These are phyloP conservation scores for Rubroboletus satanas DNA, from an alignment of 768 basidiomycete genomes.

Conservation along the genomic window DNA sequence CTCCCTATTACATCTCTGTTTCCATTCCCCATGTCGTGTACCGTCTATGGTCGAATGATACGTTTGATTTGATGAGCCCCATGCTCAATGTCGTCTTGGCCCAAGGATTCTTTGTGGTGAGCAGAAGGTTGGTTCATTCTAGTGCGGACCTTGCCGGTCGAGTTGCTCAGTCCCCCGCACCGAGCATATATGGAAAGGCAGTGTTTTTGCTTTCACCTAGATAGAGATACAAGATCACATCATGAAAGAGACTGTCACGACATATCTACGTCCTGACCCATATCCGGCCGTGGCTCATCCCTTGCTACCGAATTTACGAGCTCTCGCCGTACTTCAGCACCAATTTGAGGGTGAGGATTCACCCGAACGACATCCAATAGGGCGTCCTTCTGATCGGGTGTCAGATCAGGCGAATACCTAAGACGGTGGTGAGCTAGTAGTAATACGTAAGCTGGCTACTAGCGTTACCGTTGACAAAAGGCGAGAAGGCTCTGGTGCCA, in stretches of 20 bases:
- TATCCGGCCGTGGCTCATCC: constrained; percentile 68
- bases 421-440: background rate
- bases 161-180: background rate
- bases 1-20: background rate
- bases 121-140: background rate
- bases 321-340: constrained; percentile 87
- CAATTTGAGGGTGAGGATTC: constrained; percentile 83
- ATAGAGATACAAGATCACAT: background rate
- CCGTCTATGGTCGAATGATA: background rate
- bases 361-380: constrained; percentile 88
- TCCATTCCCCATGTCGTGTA: background rate
- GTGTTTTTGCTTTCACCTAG: background rate
- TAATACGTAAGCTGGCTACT: background rate
- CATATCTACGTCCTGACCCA: constrained; percentile 68
- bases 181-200: background rate
- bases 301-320: constrained; percentile 82
- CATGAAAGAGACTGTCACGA: constrained; percentile 27
- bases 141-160: background rate
- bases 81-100: background rate
- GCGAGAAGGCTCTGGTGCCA: constrained; percentile 98
- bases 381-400: constrained; percentile 96
- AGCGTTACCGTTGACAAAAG: constrained; percentile 78
- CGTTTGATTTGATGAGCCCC: background rate
- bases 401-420: constrained; percentile 91
- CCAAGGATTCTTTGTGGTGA: background rate